Evolutionary conservation across 2,329 filamentous ascomycete species (phyloP).

Genomic region (Aspergillus piperis): DNA sequence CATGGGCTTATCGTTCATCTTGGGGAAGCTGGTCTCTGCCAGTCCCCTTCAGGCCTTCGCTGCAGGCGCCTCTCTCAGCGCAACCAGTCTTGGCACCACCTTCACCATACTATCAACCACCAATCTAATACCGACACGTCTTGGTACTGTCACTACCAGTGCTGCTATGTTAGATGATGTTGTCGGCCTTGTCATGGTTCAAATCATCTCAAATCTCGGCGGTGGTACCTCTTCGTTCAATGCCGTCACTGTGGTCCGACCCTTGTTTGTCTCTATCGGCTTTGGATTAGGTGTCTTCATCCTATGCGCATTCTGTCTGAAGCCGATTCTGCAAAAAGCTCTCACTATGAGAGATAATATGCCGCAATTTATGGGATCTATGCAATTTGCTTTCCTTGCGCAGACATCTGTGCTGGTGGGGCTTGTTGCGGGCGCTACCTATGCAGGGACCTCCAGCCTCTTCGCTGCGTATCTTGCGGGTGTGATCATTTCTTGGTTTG

Average conservation of each 20-base stretch:
- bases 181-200: conserved; percentile 73
- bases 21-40: conserved; percentile 53
- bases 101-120: conserved; percentile 66
- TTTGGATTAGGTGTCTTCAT: conserved; percentile 29
- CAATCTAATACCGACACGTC: conserved; percentile 53
- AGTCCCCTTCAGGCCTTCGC: conserved; percentile 66
- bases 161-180: conserved; percentile 85
- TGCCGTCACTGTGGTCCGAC: background rate
- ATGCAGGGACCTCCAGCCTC: conserved; percentile 58
- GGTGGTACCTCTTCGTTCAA: background rate
- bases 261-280: background rate
- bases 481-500: conserved; percentile 53
- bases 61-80: conserved; percentile 71
- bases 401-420: conserved; percentile 51
- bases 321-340: conserved; percentile 14
- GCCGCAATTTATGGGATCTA: conserved; percentile 11
- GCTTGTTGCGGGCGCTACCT: conserved; percentile 52
- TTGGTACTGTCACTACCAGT: conserved; percentile 66
- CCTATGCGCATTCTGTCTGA: conserved; percentile 26
- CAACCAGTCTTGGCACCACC: conserved; percentile 72
- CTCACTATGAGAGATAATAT: conserved; percentile 7
- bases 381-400: conserved; percentile 39
- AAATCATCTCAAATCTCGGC: conserved; percentile 62
- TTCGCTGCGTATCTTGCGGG: conserved; percentile 63
- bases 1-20: conserved; percentile 65